A percentile compares a stretch with the other conserved stretches of the same genome.
These are phyloP conservation scores for Epichloe scottii DNA, from an alignment of 2,329 filamentous ascomycete species.

Conservation along the genomic window DNA sequence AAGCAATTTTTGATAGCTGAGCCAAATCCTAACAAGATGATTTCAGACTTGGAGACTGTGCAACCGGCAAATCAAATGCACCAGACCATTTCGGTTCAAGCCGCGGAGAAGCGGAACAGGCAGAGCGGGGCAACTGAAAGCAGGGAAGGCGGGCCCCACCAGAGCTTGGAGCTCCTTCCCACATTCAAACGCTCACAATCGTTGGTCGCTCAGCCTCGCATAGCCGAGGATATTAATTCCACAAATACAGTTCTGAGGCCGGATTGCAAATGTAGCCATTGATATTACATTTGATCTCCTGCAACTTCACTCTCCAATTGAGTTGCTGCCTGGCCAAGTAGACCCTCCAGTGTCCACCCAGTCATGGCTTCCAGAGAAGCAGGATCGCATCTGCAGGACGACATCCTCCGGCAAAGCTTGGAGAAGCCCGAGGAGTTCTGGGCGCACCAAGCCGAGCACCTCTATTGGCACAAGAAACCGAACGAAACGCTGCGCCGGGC, in stretches of 20 bases:
- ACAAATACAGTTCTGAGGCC: not conserved
- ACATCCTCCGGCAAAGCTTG: slow-evolving; percentile 45
- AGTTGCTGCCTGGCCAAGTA: not conserved
- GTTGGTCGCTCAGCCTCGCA: not conserved
- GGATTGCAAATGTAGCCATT: not conserved
- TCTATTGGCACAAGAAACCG: slow-evolving; percentile 74
- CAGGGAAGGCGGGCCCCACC: not conserved
- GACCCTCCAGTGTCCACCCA: not conserved
- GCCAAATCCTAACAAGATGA: no score
- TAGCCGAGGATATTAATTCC: not conserved
- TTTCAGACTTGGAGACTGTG: no score
- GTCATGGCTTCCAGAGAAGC: slow-evolving; percentile 5
- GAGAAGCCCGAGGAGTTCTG: slow-evolving; percentile 62
- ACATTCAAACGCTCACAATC: not conserved
- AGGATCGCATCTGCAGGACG: slow-evolving; percentile 31
- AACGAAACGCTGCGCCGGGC: slow-evolving; percentile 44
- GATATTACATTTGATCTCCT: not conserved
- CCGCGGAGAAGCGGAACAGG: not conserved
- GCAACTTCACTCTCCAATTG: not conserved
- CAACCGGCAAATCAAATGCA: not conserved
- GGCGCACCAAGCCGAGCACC: slow-evolving; percentile 57
- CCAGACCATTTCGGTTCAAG: not conserved
- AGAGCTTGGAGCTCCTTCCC: slow-evolving; percentile 1
- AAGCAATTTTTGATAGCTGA: no score
- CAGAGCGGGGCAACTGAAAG: not conserved